These are phyloP conservation scores for Ceratorhiza oryzae-sativae DNA, from an alignment of 1,284 basidiomycete species.

Conservation along the genomic window DNA sequence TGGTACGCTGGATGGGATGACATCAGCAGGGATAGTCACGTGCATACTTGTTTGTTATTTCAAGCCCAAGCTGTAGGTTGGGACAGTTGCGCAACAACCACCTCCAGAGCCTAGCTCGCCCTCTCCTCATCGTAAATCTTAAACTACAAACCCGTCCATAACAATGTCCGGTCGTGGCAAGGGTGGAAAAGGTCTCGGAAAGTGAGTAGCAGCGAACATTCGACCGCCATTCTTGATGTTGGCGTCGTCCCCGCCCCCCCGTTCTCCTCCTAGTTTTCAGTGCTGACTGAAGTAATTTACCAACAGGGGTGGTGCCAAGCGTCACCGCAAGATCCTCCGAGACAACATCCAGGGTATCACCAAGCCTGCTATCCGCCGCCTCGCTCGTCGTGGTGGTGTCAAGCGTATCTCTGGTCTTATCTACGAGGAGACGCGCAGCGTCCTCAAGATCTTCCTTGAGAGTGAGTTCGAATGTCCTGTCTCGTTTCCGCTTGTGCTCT, in stretches of 20 bases:
- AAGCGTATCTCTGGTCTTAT: conserved; percentile 85
- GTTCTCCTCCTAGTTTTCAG: neutral
- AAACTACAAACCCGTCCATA: neutral
- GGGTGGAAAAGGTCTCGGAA: conserved; percentile 64
- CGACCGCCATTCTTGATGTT: neutral
- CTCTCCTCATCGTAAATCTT: neutral
- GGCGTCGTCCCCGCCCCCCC: neutral
- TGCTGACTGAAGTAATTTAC: neutral
- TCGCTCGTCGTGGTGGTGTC: conserved; percentile 85
- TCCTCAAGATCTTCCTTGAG: conserved; percentile 79
- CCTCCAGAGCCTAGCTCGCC: conserved; percentile 10
- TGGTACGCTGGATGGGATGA: conserved; percentile 6
- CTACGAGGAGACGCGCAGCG: conserved; percentile 83
- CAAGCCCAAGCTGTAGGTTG: neutral
- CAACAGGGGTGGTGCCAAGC: conserved; percentile 70
- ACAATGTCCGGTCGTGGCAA: conserved; percentile 65
- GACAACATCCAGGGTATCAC: conserved; percentile 88
- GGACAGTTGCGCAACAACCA: conserved; percentile 11
- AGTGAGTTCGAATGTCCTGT: conserved; percentile 49
- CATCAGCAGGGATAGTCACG: conserved; percentile 22
- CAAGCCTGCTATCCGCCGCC: conserved; percentile 82
- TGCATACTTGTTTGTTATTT: conserved; percentile 16
- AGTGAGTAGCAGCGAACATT: conserved; percentile 52
- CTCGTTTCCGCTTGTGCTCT: too few relatives aligned
- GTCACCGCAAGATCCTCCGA: conserved; percentile 79